Base-by-base conservation (phyloP, 805 yeast species). In the Lipomyces chichibuensis region DNA sequence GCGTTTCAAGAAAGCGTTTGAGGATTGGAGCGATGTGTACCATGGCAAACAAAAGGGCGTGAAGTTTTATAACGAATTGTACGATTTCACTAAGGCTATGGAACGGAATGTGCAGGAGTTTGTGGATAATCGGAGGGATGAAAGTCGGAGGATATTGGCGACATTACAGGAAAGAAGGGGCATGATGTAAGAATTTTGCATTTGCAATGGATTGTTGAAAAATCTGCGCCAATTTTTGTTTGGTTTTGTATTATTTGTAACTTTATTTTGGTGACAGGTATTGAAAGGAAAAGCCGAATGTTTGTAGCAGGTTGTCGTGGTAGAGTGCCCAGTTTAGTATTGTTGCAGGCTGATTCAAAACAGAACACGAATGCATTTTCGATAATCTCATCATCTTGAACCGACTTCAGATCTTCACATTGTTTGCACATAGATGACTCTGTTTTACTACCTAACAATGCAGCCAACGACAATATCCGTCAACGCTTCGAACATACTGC, bases 1-100 rank as follows among this genome's bases (percentile, higher is more conserved):
- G 5, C 79, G 80, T 57, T 79, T 84, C 64, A 76, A 83, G 61
- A 75, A 78, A 6, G 88, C 92, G 1, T 84, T 83, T 72, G 80
- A 83, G 7, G 78, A 80, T 23, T 92, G 93, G 87, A 80, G 80
- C 49, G 82, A 83, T 17, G 88, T 87, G 71, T 76, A 80, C 13
- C 79, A 79, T 6, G 97, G 96, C 5, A 75, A 85, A 63, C 77
- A 79, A 17, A 87, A 85, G 70, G 96, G 96, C 0, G 72, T 78
- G 9, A 82, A 78, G 11, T 90, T 91, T 74, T 94, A 94, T 76
- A 77, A 79, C 7, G 84, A 85, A 64, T 77, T 86, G 39, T 76
- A 78, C 51, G 74, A 73, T 20, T 81, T 80, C 71, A 80, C 81
- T 8, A 67, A 75, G 9, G 69, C 72, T 14, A 60, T 78, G 52